A percentile compares a stretch with the other conserved stretches of the same genome.
phyloP scores from a whole-genome alignment of 805 yeast species.

The Myxozyma neotropica region DNA sequence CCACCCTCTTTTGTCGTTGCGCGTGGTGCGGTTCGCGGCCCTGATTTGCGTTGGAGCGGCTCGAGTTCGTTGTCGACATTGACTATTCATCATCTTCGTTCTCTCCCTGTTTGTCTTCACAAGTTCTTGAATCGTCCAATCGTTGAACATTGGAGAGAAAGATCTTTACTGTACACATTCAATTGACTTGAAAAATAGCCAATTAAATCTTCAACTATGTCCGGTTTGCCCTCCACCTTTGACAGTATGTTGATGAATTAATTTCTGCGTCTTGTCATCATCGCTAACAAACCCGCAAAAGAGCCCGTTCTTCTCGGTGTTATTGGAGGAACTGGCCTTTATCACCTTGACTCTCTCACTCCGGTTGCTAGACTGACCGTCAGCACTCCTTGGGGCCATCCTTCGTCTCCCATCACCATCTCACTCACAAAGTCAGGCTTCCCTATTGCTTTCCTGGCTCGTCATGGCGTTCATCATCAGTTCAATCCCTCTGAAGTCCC shows the following conservation, averaged over 20 bases:
- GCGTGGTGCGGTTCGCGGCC: background rate
- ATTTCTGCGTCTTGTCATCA: background rate
- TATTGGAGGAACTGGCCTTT: constrained; percentile 98
- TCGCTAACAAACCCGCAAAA: background rate
- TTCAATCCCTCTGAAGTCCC: constrained; percentile 92
- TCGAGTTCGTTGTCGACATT: background rate
- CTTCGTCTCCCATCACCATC: constrained; percentile 91
- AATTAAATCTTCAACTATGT: constrained; percentile 3
- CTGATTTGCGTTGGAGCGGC: constrained; percentile 6
- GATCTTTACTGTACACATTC: too few species aligned
- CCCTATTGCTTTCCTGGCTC: constrained; percentile 89
- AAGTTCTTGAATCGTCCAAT: too few species aligned
- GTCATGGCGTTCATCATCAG: constrained; percentile 93
- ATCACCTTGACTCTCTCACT: constrained; percentile 75
- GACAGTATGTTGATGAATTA: constrained; percentile 27
- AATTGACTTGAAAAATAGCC: background rate
- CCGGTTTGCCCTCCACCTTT: constrained; percentile 36
- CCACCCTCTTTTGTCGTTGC: background rate
- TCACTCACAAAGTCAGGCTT: constrained; percentile 75
- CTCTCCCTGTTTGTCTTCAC: background rate
- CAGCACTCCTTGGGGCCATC: constrained; percentile 96
- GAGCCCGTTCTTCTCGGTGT: constrained; percentile 81
- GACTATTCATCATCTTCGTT: background rate
- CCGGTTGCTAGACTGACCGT: constrained; percentile 83
- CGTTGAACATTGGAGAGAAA: too few species aligned